These are phyloP conservation scores for Gossypium davidsonii DNA, from an alignment of 441 rosid species.

Conservation along the genomic window DNA sequence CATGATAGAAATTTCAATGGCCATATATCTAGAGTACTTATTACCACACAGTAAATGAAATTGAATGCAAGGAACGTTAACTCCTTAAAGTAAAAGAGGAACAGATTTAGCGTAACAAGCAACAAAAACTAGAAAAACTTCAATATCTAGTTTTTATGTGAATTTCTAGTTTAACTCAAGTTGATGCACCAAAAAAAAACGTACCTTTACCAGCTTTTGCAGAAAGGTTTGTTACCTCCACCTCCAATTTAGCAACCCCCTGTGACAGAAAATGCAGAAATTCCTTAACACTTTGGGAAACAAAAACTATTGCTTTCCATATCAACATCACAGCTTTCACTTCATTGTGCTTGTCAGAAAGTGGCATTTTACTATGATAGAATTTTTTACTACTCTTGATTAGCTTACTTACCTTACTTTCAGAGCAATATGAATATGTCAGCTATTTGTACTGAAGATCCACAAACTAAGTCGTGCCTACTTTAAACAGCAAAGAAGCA, in stretches of 20 bases:
- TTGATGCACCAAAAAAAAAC: conserved; percentile 13
- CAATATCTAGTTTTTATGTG: not conserved
- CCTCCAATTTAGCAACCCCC: conserved; percentile 88
- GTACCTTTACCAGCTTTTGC: conserved; percentile 99
- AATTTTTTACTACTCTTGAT: not conserved
- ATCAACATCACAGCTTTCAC: not conserved
- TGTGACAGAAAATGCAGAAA: conserved; percentile 25
- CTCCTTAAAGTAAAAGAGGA: not conserved
- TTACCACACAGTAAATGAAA: not conserved
- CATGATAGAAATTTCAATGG: not conserved
- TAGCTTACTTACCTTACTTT: not conserved
- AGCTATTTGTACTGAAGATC: not conserved
- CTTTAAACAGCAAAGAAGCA: not conserved
- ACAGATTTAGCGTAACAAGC: not conserved
- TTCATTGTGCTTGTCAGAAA: not conserved
- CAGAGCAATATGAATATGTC: not conserved
- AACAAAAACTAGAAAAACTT: conserved; percentile 6
- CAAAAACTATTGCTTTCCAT: not conserved
- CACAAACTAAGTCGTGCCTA: not conserved
- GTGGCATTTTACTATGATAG: not conserved
- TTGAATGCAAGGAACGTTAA: not conserved
- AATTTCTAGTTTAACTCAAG: not conserved
- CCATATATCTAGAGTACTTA: not conserved
- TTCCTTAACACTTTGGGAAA: not conserved
- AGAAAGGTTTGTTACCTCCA: conserved; percentile 97